phyloP scores from a whole-genome alignment of 805 yeast genomes.

The Novakomyces olei region DNA sequence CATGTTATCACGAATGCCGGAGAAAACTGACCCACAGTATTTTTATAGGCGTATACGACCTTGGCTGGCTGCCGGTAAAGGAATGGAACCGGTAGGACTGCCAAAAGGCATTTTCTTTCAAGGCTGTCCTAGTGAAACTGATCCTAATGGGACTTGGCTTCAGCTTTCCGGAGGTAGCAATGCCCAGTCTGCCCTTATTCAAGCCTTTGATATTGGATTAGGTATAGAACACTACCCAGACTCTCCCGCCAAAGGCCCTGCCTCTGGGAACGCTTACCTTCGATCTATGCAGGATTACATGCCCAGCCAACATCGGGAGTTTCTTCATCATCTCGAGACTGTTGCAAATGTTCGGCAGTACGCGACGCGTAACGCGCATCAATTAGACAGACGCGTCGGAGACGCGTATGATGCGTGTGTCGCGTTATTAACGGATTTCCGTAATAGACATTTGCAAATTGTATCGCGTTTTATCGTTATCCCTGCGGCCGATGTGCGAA shows the following conservation, averaged over 20 bases:
- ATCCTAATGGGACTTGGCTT: too few species aligned
- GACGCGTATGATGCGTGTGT: constrained; percentile 71
- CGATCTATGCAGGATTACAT: constrained; percentile 68
- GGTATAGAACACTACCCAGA: constrained; percentile 61
- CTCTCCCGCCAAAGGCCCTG: constrained; percentile 19
- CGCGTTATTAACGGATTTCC: constrained; percentile 67
- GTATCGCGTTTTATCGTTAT: constrained; percentile 63
- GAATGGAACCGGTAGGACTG: constrained; percentile 71
- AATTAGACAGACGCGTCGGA: constrained; percentile 30
- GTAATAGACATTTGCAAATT: constrained; percentile 84
- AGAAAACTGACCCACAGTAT: constrained; percentile 84
- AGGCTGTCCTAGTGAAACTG: background rate
- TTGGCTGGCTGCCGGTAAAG: constrained; percentile 81
- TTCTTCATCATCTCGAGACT: constrained; percentile 36
- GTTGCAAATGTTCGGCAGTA: constrained; percentile 41
- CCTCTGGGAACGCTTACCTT: constrained; percentile 31
- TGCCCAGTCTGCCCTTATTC: constrained; percentile 80
- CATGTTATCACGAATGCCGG: constrained; percentile 62
- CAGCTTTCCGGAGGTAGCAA: constrained; percentile 95
- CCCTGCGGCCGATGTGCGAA: too few species aligned
- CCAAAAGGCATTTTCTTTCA: constrained; percentile 24
- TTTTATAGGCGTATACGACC: constrained; percentile 77
- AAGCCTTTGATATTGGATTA: constrained; percentile 57
- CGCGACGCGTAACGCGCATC: constrained; percentile 26
- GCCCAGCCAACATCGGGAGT: constrained; percentile 72